These are phyloP conservation scores for Tulasnella sp. DNA, from an alignment of 768 basidiomycete genomes.

Conservation along the genomic window DNA sequence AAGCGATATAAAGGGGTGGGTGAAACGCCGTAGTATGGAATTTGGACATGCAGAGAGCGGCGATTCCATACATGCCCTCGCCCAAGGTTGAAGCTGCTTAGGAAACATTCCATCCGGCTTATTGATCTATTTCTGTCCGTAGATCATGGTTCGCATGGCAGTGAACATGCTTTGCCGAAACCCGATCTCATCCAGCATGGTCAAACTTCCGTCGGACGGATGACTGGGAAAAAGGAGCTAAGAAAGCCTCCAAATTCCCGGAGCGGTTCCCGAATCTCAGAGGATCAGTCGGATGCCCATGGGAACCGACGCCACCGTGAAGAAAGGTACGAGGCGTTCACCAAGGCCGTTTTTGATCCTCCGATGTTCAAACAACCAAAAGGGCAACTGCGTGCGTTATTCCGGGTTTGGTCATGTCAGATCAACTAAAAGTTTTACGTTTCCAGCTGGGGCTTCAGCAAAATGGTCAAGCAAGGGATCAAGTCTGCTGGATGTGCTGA, in stretches of 20 bases:
- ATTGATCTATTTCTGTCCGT: too few species aligned
- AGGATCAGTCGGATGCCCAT: neutral
- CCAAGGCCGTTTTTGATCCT: neutral
- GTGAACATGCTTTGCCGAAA: too few species aligned
- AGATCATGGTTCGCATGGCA: too few species aligned
- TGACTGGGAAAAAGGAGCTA: too few species aligned
- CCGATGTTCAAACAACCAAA: neutral
- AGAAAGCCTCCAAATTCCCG: too few species aligned
- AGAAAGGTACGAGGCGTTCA: neutral
- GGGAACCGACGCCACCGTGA: neutral
- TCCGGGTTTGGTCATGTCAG: too few species aligned
- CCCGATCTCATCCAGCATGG: too few species aligned
- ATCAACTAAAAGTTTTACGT: too few species aligned
- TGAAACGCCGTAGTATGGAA: constrained; percentile 36
- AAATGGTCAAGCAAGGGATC: neutral
- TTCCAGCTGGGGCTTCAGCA: neutral
- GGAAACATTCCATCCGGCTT: too few species aligned
- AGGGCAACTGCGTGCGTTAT: too few species aligned
- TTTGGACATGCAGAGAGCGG: neutral
- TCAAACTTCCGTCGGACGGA: too few species aligned
- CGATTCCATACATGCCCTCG: neutral
- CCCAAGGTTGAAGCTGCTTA: neutral
- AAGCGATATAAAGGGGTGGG: neutral
- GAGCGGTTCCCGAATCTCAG: neutral
- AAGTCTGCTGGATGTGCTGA: constrained; percentile 47